Evolutionary conservation across 768 basidiomycete species (phyloP).

Genomic region (Candolleomyces eurysporus): DNA sequence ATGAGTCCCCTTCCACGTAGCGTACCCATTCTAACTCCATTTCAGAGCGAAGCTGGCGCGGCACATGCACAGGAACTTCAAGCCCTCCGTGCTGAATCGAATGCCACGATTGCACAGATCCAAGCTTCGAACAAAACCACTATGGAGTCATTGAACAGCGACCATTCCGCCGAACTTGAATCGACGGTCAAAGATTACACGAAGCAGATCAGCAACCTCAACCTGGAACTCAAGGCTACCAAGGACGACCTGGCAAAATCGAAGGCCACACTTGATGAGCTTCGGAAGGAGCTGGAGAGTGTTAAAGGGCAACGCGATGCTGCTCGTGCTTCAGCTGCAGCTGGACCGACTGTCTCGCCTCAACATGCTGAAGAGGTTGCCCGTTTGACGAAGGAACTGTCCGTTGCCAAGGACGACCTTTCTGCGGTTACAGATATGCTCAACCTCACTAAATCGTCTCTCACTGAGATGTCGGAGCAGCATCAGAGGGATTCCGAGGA

Average conservation of each 20-base stretch:
- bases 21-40: neutral
- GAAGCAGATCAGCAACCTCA: slow-evolving; percentile 61
- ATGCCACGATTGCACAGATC: slow-evolving; percentile 67
- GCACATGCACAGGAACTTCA: slow-evolving; percentile 71
- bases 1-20: slow-evolving; percentile 12
- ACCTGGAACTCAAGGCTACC: slow-evolving; percentile 78
- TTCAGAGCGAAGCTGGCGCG: slow-evolving; percentile 70
- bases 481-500: slow-evolving; percentile 76
- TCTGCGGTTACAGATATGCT: slow-evolving; percentile 64
- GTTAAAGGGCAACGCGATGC: slow-evolving; percentile 66
- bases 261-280: slow-evolving; percentile 54
- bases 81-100: slow-evolving; percentile 62
- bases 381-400: slow-evolving; percentile 57
- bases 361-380: slow-evolving; percentile 56
- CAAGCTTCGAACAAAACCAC: slow-evolving; percentile 57
- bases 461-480: slow-evolving; percentile 66
- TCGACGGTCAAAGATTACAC: slow-evolving; percentile 53
- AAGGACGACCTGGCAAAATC: slow-evolving; percentile 80
- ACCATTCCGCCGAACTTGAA: slow-evolving; percentile 61
- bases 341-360: slow-evolving; percentile 34
- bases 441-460: slow-evolving; percentile 64
- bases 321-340: slow-evolving; percentile 45
- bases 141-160: slow-evolving; percentile 59
- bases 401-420: slow-evolving; percentile 68
- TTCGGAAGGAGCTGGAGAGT: slow-evolving; percentile 52